These are phyloP conservation scores for Aspergillus baeticus DNA, from an alignment of 495 filamentous ascomycete species.

Conservation along the genomic window DNA sequence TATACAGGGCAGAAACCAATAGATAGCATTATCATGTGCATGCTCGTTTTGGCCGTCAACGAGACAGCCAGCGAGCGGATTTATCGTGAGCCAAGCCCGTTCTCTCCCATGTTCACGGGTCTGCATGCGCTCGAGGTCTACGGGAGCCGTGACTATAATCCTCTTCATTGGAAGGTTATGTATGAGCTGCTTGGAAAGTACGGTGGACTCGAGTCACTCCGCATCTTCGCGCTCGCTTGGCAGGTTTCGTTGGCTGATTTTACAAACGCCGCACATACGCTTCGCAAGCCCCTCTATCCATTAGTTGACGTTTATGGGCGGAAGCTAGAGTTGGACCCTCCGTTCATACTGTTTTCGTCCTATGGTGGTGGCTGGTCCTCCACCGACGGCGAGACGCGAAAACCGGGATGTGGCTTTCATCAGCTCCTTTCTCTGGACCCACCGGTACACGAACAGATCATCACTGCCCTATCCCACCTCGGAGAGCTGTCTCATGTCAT, in stretches of 20 bases:
- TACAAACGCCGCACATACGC: background rate
- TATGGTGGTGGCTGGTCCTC: background rate
- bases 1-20: background rate
- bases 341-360: background rate
- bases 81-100: background rate
- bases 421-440: background rate
- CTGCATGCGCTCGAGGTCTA: background rate
- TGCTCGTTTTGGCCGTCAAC: background rate
- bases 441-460: background rate
- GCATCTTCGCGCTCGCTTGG: background rate
- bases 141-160: background rate
- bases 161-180: background rate
- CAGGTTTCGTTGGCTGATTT: background rate
- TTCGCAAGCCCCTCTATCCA: background rate
- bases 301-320: background rate
- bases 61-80: background rate
- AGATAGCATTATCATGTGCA: background rate
- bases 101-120: background rate
- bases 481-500: background rate
- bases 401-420: background rate
- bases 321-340: background rate
- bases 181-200: background rate
- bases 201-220: background rate
- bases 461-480: background rate
- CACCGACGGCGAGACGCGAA: too few relatives aligned